Percentiles rank a stretch among this genome's conserved stretches.
Evolutionary conservation across 2,329 filamentous ascomycete species (phyloP).

Genomic region (Malbranchea cinnamomea): DNA sequence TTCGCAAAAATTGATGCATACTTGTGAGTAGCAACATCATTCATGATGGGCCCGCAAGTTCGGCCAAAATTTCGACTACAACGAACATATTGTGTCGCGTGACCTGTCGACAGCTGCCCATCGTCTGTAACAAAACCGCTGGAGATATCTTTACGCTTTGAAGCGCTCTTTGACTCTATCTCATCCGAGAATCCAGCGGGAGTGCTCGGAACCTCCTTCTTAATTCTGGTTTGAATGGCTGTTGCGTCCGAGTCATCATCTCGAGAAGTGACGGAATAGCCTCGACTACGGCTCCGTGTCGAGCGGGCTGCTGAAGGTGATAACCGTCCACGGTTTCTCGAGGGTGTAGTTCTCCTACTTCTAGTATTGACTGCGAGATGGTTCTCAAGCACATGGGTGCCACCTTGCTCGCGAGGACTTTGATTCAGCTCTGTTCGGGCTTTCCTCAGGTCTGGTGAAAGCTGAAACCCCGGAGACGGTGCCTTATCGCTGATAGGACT

Average conservation of each 20-base stretch:
- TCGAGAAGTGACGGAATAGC: slow-evolving; percentile 21
- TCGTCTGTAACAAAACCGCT: slow-evolving; percentile 1
- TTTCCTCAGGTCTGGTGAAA: no score
- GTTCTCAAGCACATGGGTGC: no score
- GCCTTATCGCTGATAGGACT: slow-evolving; percentile 31
- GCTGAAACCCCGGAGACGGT: slow-evolving; percentile 20
- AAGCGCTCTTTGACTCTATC: slow-evolving; percentile 12
- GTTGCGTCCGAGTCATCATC: slow-evolving; percentile 16
- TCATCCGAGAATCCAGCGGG: slow-evolving; percentile 18
- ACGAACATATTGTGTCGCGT: slow-evolving; percentile 28
- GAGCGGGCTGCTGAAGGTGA: slow-evolving; percentile 16
- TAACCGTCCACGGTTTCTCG: slow-evolving; percentile 9
- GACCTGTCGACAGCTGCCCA: not conserved
- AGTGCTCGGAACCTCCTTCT: slow-evolving; percentile 21
- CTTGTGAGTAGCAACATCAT: slow-evolving; percentile 62
- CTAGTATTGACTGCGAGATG: no score
- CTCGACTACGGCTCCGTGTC: slow-evolving; percentile 23
- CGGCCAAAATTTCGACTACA: slow-evolving; percentile 40
- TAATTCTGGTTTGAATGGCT: slow-evolving; percentile 14
- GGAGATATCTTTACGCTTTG: slow-evolving; percentile 2
- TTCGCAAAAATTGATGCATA: slow-evolving; percentile 68
- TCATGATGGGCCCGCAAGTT: slow-evolving; percentile 56
- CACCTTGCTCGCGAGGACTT: not conserved
- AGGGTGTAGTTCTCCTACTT: slow-evolving; percentile 10
- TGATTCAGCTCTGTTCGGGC: slow-evolving; percentile 3